phyloP scores from a whole-genome alignment of 208 protist genomes.

The Leishmania arabica region DNA sequence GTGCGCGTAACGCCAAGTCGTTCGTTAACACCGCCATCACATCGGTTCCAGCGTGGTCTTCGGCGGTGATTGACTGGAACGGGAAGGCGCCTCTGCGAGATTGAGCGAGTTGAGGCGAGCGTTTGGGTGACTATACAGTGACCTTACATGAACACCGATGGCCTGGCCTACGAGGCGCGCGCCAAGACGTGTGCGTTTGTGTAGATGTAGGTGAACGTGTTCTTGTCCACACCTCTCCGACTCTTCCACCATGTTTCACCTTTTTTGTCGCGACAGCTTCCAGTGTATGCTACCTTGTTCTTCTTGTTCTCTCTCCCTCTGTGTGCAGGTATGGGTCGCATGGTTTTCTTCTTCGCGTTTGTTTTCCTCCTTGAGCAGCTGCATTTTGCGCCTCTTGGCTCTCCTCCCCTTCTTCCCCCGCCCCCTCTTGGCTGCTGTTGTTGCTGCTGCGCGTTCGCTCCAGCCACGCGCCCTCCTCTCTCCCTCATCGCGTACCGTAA shows the following conservation, averaged over 20 bases:
- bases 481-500: neutral
- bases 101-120: neutral
- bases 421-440: neutral
- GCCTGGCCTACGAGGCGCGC: neutral
- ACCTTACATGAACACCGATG: neutral
- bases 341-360: neutral
- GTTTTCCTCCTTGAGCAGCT: neutral
- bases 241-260: neutral
- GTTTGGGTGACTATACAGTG: neutral
- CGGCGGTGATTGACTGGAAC: conserved; percentile 67
- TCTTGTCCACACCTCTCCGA: neutral
- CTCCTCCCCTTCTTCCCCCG: neutral
- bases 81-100: conserved; percentile 48
- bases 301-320: neutral
- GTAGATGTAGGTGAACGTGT: neutral
- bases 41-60: conserved; percentile 57
- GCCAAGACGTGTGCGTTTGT: neutral
- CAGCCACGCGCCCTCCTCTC: neutral
- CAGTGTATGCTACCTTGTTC: neutral
- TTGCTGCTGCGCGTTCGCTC: neutral
- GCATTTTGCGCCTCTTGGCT: neutral
- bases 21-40: conserved; percentile 58
- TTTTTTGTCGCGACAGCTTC: neutral
- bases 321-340: neutral
- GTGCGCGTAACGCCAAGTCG: conserved; percentile 30